Evolutionary conservation across 495 filamentous ascomycete genomes (phyloP).

Genomic region (Lasiosphaeriaceae sp.): DNA sequence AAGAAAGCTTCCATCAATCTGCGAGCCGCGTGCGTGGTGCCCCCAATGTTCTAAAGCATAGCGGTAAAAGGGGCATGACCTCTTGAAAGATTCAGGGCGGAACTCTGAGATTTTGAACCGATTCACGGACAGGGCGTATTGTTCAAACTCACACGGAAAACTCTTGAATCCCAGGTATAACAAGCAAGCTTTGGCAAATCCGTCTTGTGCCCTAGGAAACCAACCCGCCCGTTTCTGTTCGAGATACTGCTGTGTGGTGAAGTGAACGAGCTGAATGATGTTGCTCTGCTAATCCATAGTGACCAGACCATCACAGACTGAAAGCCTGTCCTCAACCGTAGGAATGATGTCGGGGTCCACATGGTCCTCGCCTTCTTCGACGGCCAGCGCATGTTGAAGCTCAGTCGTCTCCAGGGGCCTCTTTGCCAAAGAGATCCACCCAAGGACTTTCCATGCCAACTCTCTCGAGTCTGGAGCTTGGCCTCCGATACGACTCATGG

Average conservation of each 20-base stretch:
- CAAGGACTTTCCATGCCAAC: background rate
- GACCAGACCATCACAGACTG: background rate
- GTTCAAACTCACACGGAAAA: no score
- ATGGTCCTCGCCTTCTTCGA: background rate
- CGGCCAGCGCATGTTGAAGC: background rate
- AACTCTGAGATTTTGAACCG: no score
- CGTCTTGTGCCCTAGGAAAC: no score
- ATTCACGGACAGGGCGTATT: no score
- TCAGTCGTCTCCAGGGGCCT: background rate
- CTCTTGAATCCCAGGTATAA: no score
- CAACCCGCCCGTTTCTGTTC: no score
- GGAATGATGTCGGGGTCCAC: background rate
- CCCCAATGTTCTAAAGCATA: no score
- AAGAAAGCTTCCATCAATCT: no score
- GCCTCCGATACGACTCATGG: background rate
- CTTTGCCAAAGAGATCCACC: background rate
- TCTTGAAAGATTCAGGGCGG: no score
- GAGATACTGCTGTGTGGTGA: background rate
- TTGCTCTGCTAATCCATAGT: background rate
- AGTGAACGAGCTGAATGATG: background rate
- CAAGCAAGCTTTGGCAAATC: no score
- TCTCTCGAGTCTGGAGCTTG: background rate
- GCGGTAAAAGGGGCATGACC: no score
- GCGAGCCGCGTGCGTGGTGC: no score
- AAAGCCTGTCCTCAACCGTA: background rate